These are phyloP conservation scores for Venturiaceae sp. DNA, from an alignment of 2,329 filamentous ascomycete genomes.

Conservation along the genomic window DNA sequence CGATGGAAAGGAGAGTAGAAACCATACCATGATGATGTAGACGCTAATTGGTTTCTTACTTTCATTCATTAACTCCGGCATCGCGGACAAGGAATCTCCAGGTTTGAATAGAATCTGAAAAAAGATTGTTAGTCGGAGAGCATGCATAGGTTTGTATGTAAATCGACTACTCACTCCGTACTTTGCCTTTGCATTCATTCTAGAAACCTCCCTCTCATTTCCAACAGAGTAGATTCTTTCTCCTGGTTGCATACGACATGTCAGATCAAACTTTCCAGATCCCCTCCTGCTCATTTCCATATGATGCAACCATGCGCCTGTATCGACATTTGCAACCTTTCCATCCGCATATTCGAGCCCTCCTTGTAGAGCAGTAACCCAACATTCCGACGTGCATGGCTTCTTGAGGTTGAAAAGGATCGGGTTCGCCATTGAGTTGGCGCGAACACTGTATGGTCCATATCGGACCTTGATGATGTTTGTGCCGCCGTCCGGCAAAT, in stretches of 20 bases:
- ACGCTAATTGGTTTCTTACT: neutral
- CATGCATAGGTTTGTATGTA: neutral
- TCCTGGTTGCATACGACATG: neutral
- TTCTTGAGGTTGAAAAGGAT: too few species aligned
- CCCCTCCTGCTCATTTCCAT: neutral
- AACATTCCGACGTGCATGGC: too few species aligned
- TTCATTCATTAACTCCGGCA: slow-evolving; percentile 1
- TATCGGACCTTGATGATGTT: too few species aligned
- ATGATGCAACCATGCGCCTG: too few species aligned
- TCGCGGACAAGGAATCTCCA: neutral
- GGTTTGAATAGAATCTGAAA: neutral
- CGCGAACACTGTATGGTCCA: too few species aligned
- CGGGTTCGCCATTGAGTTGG: too few species aligned
- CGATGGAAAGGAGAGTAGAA: neutral
- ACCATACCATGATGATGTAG: neutral
- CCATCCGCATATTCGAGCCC: neutral
- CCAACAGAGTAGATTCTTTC: neutral
- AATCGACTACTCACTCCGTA: neutral
- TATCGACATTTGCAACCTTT: neutral
- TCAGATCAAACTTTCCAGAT: neutral
- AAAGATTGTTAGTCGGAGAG: neutral
- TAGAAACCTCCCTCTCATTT: neutral
- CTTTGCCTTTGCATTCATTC: neutral
- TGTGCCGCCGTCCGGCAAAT: too few species aligned
- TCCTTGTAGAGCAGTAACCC: too few species aligned